These are phyloP conservation scores for Fusarium begoniae DNA, from an alignment of 2,329 filamentous ascomycete genomes.

Conservation along the genomic window DNA sequence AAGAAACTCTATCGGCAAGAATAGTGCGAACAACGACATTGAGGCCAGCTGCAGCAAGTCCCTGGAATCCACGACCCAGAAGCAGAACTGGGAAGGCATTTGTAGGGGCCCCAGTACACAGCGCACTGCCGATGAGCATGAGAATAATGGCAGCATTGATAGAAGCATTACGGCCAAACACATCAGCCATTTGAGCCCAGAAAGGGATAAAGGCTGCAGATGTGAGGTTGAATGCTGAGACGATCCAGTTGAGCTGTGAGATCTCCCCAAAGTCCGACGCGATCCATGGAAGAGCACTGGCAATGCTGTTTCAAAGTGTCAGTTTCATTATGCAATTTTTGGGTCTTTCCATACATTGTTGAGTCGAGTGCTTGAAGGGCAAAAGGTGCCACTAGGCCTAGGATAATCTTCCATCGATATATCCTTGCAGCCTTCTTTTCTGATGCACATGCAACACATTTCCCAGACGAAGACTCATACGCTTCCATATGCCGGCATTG, in stretches of 20 bases:
- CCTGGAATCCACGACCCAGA: constrained; percentile 70
- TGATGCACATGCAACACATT: constrained; percentile 46
- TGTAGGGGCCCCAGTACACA: constrained; percentile 67
- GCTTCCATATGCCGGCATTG: constrained; percentile 36
- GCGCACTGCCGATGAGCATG: constrained; percentile 67
- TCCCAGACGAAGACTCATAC: constrained; percentile 9
- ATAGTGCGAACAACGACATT: constrained; percentile 69
- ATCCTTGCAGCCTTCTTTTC: constrained; percentile 46
- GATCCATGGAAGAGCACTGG: constrained; percentile 59
- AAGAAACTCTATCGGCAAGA: constrained; percentile 70
- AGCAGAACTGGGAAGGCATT: constrained; percentile 67
- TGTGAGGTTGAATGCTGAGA: constrained; percentile 74
- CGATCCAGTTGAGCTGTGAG: constrained; percentile 73
- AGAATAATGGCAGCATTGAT: constrained; percentile 66
- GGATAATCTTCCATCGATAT: constrained; percentile 67
- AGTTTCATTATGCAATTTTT: neutral
- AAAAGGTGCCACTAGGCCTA: constrained; percentile 68
- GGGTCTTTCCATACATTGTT: constrained; percentile 59
- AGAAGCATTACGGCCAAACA: constrained; percentile 69
- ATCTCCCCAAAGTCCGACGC: constrained; percentile 69
- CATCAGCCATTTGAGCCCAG: constrained; percentile 71
- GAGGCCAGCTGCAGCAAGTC: constrained; percentile 68
- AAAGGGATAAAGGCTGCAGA: constrained; percentile 73
- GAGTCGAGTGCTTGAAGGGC: constrained; percentile 70
- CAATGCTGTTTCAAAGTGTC: constrained; percentile 40